A percentile compares a stretch with the other conserved stretches of the same genome.
Conservation (phyloP, 257 asterid species). For the Nicotiana benthamiana region DNA sequence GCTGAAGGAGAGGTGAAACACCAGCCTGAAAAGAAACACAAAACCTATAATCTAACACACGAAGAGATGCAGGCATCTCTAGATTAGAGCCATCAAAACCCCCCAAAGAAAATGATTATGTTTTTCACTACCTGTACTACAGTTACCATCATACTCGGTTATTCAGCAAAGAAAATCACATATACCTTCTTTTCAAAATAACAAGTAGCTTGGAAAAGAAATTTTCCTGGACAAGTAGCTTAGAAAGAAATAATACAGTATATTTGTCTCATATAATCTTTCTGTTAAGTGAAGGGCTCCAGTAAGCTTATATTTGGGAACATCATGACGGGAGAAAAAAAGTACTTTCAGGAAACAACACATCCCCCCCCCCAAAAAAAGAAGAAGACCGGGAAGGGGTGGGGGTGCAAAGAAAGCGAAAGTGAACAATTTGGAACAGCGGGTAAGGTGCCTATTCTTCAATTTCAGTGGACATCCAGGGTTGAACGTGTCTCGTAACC, state of each 20-base stretch:
- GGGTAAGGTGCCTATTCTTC: neutral
- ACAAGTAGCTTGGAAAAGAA: neutral
- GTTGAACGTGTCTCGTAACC: neutral
- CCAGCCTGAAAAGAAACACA: conserved; percentile 55
- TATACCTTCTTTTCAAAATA: neutral
- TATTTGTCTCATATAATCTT: neutral
- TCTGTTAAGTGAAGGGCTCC: neutral
- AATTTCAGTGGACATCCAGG: neutral
- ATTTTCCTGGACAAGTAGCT: neutral
- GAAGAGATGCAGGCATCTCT: neutral
- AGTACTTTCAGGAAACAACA: neutral
- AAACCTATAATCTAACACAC: neutral
- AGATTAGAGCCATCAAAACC: neutral
- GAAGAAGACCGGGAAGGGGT: too few species aligned
- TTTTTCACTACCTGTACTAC: neutral
- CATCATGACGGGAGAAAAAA: neutral
- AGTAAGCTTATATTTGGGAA: neutral
- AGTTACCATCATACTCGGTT: neutral
- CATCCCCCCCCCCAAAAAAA: neutral
- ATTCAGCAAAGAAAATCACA: neutral
- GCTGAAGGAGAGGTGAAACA: conserved; percentile 70
- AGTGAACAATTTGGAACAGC: neutral
- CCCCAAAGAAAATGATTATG: neutral
- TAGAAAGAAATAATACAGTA: neutral
- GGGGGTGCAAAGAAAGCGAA: too few species aligned